These are phyloP conservation scores for Claviceps sp. DNA, from an alignment of 2,329 filamentous ascomycete species.

Conservation along the genomic window DNA sequence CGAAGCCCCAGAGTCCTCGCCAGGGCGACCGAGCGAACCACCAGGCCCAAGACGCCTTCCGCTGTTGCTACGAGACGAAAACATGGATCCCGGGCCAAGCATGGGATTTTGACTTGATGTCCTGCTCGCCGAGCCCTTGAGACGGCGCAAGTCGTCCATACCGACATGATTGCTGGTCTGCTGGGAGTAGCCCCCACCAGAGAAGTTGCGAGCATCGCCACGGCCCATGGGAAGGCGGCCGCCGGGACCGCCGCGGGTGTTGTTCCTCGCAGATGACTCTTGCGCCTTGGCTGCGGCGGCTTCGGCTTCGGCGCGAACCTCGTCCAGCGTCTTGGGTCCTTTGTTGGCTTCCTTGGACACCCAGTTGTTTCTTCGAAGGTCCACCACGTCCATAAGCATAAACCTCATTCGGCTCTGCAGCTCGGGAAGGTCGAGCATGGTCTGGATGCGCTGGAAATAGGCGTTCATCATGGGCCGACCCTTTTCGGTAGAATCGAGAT, in stretches of 20 bases:
- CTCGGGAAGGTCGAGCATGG: slow-evolving; percentile 65
- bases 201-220: slow-evolving; percentile 78
- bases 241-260: slow-evolving; percentile 48
- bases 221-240: slow-evolving; percentile 64
- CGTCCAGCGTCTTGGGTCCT: slow-evolving; percentile 90
- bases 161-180: slow-evolving; percentile 74
- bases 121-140: slow-evolving; percentile 51
- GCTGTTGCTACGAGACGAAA: slow-evolving; percentile 82
- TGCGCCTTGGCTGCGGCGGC: slow-evolving; percentile 73
- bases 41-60: slow-evolving; percentile 68
- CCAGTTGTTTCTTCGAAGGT: slow-evolving; percentile 70
- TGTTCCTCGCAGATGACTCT: slow-evolving; percentile 45
- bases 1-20: slow-evolving; percentile 75
- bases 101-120: slow-evolving; percentile 48
- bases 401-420: slow-evolving; percentile 82
- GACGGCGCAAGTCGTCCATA: slow-evolving; percentile 79
- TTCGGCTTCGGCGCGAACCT: slow-evolving; percentile 74
- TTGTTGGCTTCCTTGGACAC: slow-evolving; percentile 79
- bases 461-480: slow-evolving; percentile 77
- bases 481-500: slow-evolving; percentile 73
- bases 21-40: slow-evolving; percentile 55
- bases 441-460: slow-evolving; percentile 82
- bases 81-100: slow-evolving; percentile 75
- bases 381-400: slow-evolving; percentile 91
- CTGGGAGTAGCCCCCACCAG: slow-evolving; percentile 50